Evolutionary conservation across 768 basidiomycete genomes (phyloP), one percentile per base, ranked within the genome.

Genomic region (Boletellus sp.): DNA sequence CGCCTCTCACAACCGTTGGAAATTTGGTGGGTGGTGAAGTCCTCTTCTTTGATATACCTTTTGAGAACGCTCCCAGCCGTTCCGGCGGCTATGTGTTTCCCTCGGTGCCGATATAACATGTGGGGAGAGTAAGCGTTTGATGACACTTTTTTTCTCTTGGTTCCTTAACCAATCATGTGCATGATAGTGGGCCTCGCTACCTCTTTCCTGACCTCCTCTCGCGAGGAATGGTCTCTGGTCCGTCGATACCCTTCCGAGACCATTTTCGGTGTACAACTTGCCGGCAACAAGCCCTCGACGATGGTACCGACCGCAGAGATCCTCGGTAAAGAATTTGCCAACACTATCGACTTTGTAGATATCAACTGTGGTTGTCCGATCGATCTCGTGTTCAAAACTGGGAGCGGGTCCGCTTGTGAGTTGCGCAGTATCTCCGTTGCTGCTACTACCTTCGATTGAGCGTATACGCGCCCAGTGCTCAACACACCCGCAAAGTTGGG

Each of bases 311-410:
- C 86, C 0, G 90, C 92, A 0, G 95, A 98, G 63, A 74, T 87
- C 7, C 77, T 98, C 23, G 81, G 78, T 2, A 80, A 77, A 53
- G 85, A 90, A 63, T 79, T 82, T 56, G 74, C 74, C 1, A 73
- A 76, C 12, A 75, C 77, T 17, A 69, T 96, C 19, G 92, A 97
- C 61, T 97, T 96, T 59, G 90, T 94, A 1, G 94, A 99, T 62
- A 71, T 98, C 55, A 99, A 99, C 62, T 90, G 91, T 67, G 94
- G 94, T 7, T 98, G 96, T 68, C 96, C 96, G 4, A 98, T 98
- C 58, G 96, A 99, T 68, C 73, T 97, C 37, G 90, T 99, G 1
- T 96, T 94, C 72, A 88, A 87, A 60, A 79, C 80, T 13, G 94
- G 94, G 3, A 93, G 91, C 48, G 94, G 94, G 0, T 89, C 87